Percentiles rank a stretch among this genome's conserved stretches.
phyloP scores from a whole-genome alignment of 116 monocot genomes.

The Cymodocea nodosa region DNA sequence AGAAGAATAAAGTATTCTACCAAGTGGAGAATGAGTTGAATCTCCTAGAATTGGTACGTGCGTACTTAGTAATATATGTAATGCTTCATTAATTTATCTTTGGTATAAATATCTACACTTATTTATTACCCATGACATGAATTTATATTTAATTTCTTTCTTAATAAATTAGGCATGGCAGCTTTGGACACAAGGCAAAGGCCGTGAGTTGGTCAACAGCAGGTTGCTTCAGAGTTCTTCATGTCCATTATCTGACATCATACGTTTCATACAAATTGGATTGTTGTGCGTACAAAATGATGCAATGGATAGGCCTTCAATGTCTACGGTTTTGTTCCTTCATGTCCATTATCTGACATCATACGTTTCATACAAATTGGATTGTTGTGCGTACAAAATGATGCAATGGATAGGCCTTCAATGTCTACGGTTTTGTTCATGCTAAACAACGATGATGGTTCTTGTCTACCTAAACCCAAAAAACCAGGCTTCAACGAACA shows the following conservation, averaged over 20 bases:
- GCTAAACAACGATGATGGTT: slow-evolving; percentile 11
- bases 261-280: slow-evolving; percentile 18
- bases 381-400: too few relatives aligned
- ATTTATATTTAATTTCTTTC: neutral
- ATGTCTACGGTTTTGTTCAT: slow-evolving; percentile 23
- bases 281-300: slow-evolving; percentile 24
- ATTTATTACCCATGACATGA: neutral
- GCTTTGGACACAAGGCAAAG: slow-evolving; percentile 10
- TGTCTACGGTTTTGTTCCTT: slow-evolving; percentile 13
- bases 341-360: slow-evolving; percentile 4
- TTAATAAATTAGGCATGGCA: neutral
- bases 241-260: slow-evolving; percentile 3
- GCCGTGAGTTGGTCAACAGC: slow-evolving; percentile 12
- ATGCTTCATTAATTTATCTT: neutral
- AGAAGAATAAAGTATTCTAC: too few relatives aligned
- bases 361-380: too few relatives aligned
- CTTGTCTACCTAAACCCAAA: slow-evolving; percentile 14
- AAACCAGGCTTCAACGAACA: neutral
- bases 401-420: slow-evolving; percentile 19
- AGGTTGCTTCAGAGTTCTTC: neutral
- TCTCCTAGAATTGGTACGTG: too few relatives aligned
- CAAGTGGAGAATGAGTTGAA: too few relatives aligned
- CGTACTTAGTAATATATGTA: too few relatives aligned
- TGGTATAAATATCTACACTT: neutral
- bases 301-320: slow-evolving; percentile 20